phyloP scores from a whole-genome alignment of 768 basidiomycete genomes.

The Podaxis sp. region DNA sequence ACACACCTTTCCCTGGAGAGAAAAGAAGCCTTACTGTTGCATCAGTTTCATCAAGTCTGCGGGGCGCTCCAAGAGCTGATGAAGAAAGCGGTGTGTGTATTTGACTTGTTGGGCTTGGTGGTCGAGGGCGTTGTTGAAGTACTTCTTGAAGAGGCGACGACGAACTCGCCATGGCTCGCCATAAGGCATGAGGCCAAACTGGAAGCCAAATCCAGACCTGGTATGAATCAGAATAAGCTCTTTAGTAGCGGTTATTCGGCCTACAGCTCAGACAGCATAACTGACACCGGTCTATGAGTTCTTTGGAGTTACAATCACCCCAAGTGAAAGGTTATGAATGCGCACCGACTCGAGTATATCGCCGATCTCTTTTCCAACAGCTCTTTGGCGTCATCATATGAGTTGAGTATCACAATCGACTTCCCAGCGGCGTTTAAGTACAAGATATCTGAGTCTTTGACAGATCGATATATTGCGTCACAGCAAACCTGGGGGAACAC shows the following conservation, averaged over 20 bases:
- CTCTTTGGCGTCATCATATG: constrained; percentile 19
- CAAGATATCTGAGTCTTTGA: constrained; percentile 21
- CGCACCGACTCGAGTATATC: constrained; percentile 23
- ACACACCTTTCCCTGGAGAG: background rate
- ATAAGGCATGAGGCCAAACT: constrained; percentile 20
- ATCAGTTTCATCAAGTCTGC: background rate
- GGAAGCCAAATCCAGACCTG: constrained; percentile 21
- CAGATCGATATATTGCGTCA: background rate
- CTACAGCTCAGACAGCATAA: constrained; percentile 20
- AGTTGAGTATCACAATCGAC: constrained; percentile 21
- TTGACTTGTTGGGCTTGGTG: constrained; percentile 14
- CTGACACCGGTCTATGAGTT: constrained; percentile 16
- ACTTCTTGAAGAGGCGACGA: constrained; percentile 18
- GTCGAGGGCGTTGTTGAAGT: constrained; percentile 5
- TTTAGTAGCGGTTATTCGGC: background rate
- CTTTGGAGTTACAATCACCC: background rate
- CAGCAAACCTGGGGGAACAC: background rate
- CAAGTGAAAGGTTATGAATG: background rate
- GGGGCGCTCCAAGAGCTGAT: background rate
- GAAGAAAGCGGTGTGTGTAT: constrained; percentile 18
- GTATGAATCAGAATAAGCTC: background rate
- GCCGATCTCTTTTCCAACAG: constrained; percentile 21
- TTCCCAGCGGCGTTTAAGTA: constrained; percentile 19
- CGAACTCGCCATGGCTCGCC: constrained; percentile 21
- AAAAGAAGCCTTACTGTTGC: background rate